A percentile compares a stretch with the other conserved stretches of the same genome.
Evolutionary conservation across 176 grass and related monocot genomes (phyloP).

Genomic region (Chrysopogon serrulatus): DNA sequence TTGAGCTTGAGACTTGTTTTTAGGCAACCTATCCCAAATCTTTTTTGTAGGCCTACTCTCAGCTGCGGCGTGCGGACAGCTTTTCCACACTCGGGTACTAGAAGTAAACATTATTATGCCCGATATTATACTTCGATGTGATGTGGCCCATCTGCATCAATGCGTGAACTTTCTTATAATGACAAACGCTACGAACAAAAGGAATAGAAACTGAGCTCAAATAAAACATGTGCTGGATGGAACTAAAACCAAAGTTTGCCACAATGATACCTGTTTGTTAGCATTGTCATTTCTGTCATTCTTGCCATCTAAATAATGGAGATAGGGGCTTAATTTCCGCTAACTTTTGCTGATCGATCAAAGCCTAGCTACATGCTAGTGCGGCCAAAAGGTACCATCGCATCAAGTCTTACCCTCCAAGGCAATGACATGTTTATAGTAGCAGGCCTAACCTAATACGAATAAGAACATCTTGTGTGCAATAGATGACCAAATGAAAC

Average conservation of each 20-base stretch:
- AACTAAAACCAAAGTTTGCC: conserved; percentile 20
- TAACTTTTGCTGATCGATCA: conserved; percentile 9
- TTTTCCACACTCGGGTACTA: neutral
- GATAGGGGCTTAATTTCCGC: neutral
- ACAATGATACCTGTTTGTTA: conserved; percentile 17
- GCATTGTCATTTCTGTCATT: conserved; percentile 39
- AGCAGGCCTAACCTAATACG: neutral
- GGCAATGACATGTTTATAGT: neutral
- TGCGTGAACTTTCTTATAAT: neutral
- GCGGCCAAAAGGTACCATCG: neutral
- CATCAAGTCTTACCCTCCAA: neutral
- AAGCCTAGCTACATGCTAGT: neutral
- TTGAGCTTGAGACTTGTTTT: no score
- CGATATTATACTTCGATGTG: neutral
- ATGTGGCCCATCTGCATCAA: neutral
- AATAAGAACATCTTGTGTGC: neutral
- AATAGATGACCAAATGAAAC: neutral
- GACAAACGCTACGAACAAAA: neutral
- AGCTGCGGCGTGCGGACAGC: no score
- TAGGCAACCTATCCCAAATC: no score
- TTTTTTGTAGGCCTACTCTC: no score
- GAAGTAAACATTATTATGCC: neutral
- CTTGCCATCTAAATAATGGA: conserved; percentile 6
- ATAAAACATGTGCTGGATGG: neutral
- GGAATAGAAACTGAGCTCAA: neutral